A percentile compares a stretch with the other conserved stretches of the same genome.
Evolutionary conservation across 169 alveolate genomes (phyloP).

Genomic region (Eimeria maxima): DNA sequence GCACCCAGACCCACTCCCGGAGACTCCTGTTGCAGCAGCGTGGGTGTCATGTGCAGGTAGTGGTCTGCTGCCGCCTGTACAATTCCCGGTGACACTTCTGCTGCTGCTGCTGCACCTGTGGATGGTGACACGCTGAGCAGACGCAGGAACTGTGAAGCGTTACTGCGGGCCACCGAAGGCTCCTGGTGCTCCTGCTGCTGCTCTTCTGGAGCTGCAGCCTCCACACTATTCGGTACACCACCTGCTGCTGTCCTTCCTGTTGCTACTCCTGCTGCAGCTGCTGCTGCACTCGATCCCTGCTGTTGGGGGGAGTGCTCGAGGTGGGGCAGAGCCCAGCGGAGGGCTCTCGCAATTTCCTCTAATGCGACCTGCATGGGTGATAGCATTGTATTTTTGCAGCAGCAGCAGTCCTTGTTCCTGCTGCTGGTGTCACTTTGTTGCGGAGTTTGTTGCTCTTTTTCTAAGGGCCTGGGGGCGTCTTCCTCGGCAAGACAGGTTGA

Average conservation of each 20-base stretch:
- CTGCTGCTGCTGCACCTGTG: conserved; percentile 37
- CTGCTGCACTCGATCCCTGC: background rate
- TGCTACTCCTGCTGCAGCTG: conserved; percentile 22
- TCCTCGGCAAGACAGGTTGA: background rate
- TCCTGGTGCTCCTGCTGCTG: conserved; percentile 8
- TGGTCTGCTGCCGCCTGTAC: conserved; percentile 36
- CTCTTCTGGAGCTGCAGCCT: background rate
- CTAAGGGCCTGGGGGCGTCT: background rate
- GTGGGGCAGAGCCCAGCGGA: conserved; percentile 58
- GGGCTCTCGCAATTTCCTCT: background rate
- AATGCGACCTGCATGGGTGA: conserved; percentile 29
- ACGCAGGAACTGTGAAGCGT: conserved; percentile 3
- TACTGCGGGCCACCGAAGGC: background rate
- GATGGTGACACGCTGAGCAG: conserved; percentile 35
- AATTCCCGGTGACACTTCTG: background rate
- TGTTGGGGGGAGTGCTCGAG: conserved; percentile 36
- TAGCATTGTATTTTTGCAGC: background rate
- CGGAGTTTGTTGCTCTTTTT: background rate
- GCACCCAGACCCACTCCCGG: background rate
- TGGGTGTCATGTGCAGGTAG: conserved; percentile 55
- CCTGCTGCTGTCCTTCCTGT: too few relatives aligned
- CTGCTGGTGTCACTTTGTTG: background rate
- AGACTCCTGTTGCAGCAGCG: conserved; percentile 34
- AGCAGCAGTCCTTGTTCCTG: conserved; percentile 29
- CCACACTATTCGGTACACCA: background rate